Percentiles rank a stretch among this genome's conserved stretches.
phyloP scores from a whole-genome alignment of 257 asterid species.

The Plantago elongata region DNA sequence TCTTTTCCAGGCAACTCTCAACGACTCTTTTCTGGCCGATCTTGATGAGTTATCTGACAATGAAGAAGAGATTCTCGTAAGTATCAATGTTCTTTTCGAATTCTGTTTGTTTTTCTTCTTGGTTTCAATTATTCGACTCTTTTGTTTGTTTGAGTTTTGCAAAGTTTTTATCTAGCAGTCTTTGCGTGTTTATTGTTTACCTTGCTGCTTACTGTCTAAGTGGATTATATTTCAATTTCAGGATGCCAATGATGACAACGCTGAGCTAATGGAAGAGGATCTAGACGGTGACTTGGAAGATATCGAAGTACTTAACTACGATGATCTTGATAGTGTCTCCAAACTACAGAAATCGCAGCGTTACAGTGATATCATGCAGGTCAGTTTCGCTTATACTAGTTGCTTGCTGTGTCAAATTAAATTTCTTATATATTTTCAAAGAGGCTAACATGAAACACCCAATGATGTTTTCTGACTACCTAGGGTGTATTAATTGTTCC shows the following conservation, averaged over 20 bases:
- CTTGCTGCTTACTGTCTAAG: constrained; percentile 2
- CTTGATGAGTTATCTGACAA: constrained; percentile 90
- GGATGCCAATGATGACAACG: constrained; percentile 60
- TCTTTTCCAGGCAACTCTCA: constrained; percentile 89
- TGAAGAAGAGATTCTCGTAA: constrained; percentile 74
- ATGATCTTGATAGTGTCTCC: constrained; percentile 89
- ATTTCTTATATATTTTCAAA: constrained; percentile 3
- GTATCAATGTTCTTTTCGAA: constrained; percentile 19
- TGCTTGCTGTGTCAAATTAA: background rate
- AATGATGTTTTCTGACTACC: constrained; percentile 21
- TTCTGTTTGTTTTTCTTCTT: background rate
- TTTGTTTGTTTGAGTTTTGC: constrained; percentile 3
- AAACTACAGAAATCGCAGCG: constrained; percentile 81
- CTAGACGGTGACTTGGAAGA: constrained; percentile 85
- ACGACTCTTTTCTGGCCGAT: constrained; percentile 95
- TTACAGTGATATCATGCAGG: constrained; percentile 72
- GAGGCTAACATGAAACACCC: constrained; percentile 12
- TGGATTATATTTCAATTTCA: constrained; percentile 28
- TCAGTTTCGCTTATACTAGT: constrained; percentile 26
- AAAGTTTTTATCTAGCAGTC: background rate
- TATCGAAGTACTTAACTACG: constrained; percentile 85
- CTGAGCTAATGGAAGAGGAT: constrained; percentile 83
- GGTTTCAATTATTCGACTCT: background rate
- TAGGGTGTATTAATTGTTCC: constrained; percentile 22
- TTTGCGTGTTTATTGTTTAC: constrained; percentile 12